Evolutionary conservation across 306 rosid genomes (phyloP), one percentile per base, ranked within the genome.

Genomic region (Gillenia trifoliata): DNA sequence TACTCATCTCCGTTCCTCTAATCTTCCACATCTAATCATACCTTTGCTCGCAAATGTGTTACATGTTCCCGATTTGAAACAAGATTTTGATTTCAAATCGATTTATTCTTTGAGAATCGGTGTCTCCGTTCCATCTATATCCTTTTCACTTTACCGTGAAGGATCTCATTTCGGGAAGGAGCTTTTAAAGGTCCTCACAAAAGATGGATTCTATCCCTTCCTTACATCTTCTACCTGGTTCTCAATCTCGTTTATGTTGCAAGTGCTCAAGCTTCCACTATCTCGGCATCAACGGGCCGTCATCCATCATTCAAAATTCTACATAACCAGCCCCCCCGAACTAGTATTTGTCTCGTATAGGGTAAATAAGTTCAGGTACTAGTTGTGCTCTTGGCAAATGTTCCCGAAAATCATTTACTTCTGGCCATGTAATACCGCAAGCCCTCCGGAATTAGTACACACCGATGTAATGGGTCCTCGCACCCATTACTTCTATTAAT

Each of bases 251-350:
- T 7, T 12, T 15, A 12, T 47, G 52, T 16, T 0, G 0, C 20
- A 0, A 4, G 0, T 47, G 5, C 20, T 16, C 15, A 47, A 12
- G 52, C 52, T 47, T 47, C 20, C 20, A 47, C 0, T 0, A 49
- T 41, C 1, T 41, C n/a, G 16, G 5, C 47, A 49, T 16, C 54
- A 49, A 49, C n/a, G 0, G 54, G n/a, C 8, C n/a, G n/a, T n/a
- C n/a, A 49, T 17, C 54, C n/a, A 0, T 49, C 8, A 0, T 13
- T 17, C n/a, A 49, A 49, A 0, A 1, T 49, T 2, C 0, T 49
- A 16, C 4, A 49, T 49, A 49, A 17, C n/a, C 16, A 6, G n/a
- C n/a, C 0, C 1, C 16, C n/a, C 3, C 5, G 16, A 2, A 0
- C 54, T 49, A 4, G 54, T 49, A 49, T 49, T 2, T 49, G 1